These are phyloP conservation scores for Neurospora tetraspora DNA, from an alignment of 495 filamentous ascomycete genomes.

Conservation along the genomic window DNA sequence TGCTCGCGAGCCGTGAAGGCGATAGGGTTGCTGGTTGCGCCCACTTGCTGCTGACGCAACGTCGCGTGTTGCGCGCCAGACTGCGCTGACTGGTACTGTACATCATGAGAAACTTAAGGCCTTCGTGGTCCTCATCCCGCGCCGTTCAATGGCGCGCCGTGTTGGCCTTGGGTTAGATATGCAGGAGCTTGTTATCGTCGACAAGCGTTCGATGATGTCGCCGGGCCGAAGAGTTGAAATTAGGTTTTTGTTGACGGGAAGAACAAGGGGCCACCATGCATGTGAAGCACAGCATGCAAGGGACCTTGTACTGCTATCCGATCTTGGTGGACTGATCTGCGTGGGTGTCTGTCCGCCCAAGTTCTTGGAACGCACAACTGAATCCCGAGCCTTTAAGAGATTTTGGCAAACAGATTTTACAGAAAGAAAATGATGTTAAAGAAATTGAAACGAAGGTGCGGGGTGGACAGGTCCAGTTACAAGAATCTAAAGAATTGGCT, in stretches of 20 bases:
- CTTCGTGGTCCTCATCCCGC: not conserved
- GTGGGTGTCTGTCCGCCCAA: not conserved
- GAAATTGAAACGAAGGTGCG: not conserved
- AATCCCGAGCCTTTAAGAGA: not conserved
- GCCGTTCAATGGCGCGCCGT: not conserved
- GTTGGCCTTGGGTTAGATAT: too few relatives aligned
- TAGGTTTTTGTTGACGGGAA: not conserved
- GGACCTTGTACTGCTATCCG: not conserved
- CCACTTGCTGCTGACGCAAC: not conserved
- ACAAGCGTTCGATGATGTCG: not conserved
- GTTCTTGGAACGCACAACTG: not conserved
- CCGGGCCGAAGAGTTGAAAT: not conserved
- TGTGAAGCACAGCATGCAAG: not conserved
- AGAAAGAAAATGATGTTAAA: not conserved
- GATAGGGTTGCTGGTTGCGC: not conserved
- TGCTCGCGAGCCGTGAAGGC: not conserved
- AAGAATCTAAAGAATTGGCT: not conserved
- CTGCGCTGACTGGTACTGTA: constrained; percentile 12
- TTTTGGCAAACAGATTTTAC: not conserved
- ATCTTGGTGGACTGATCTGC: not conserved
- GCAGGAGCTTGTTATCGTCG: too few relatives aligned
- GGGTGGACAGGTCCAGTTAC: not conserved
- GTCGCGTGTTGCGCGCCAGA: constrained; percentile 5
- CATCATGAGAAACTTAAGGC: constrained; percentile 8
- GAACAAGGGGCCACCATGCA: not conserved